Conservation (phyloP, 1,139 yeast genomes). For the Candida sanyaensis region DNA sequence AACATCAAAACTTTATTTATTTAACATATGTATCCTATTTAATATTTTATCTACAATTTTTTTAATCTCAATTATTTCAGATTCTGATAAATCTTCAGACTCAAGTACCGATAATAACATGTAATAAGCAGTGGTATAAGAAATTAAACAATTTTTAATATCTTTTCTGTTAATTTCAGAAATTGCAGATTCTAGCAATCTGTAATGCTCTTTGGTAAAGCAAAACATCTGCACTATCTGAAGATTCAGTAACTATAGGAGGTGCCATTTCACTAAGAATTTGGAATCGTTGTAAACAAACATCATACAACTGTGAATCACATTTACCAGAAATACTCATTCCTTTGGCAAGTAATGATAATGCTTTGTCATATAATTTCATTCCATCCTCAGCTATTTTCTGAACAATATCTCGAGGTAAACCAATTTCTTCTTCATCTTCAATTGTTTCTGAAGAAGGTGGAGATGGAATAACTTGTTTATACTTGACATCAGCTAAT, state of each 20-base stretch:
- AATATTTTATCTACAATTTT: not conserved
- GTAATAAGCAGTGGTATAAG: conserved; percentile 92
- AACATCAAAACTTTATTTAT: not conserved
- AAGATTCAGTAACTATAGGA: not conserved
- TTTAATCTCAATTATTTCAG: not conserved
- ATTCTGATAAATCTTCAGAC: not conserved
- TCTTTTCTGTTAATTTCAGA: conserved; percentile 80
- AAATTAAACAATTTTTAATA: conserved; percentile 76
- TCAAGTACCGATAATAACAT: conserved; percentile 49
- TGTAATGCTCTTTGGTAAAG: conserved; percentile 92
- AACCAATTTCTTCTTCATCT: conserved; percentile 27
- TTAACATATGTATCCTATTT: conserved; percentile 3
- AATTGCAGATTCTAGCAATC: conserved; percentile 89
- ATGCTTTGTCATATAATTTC: conserved; percentile 77
- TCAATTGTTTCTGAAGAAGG: conserved; percentile 54
- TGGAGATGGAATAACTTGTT: conserved; percentile 79
- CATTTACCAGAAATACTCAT: conserved; percentile 84
- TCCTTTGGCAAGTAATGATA: conserved; percentile 79
- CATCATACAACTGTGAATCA: conserved; percentile 1
- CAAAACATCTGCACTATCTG: conserved; percentile 64
- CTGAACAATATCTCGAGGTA: conserved; percentile 62
- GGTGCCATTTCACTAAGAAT: not conserved
- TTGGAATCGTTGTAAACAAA: not conserved
- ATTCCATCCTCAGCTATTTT: conserved; percentile 84
- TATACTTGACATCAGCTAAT: conserved; percentile 88